Conservation (phyloP, 441 rosid genomes). For the Jatropha multifida region DNA sequence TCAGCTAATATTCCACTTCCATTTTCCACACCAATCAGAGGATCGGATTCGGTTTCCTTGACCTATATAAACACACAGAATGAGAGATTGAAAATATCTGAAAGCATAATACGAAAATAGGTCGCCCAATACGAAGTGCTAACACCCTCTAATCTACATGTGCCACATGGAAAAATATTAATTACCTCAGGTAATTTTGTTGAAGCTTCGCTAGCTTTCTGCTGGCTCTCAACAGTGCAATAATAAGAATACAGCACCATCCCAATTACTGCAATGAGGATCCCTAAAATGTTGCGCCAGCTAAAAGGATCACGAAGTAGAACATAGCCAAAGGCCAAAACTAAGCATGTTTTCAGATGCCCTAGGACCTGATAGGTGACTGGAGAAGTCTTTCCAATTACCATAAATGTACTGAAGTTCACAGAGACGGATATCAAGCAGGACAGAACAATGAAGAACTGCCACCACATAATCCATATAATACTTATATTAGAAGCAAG, state of each 20-base stretch:
- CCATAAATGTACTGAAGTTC: slow-evolving; percentile 97
- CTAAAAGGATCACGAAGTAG: slow-evolving; percentile 86
- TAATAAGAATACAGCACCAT: slow-evolving; percentile 87
- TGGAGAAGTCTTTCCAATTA: slow-evolving; percentile 98
- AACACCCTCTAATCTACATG: neutral
- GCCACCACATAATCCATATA: slow-evolving; percentile 33
- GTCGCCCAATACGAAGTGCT: neutral
- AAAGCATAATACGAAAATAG: neutral
- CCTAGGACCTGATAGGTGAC: slow-evolving; percentile 98
- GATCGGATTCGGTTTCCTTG: slow-evolving; percentile 83
- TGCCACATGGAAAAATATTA: slow-evolving; percentile 7
- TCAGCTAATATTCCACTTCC: slow-evolving; percentile 64
- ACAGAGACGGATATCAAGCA: slow-evolving; percentile 97
- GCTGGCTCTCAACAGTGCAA: slow-evolving; percentile 74
- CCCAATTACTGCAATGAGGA: slow-evolving; percentile 79
- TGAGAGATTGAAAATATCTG: slow-evolving; percentile 7
- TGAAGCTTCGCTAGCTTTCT: slow-evolving; percentile 68
- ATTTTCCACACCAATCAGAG: slow-evolving; percentile 70
- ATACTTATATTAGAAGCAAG: slow-evolving; percentile 21
- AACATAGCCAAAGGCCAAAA: slow-evolving; percentile 93
- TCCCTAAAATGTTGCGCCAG: slow-evolving; percentile 97
- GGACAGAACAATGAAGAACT: slow-evolving; percentile 97
- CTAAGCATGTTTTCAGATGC: slow-evolving; percentile 94
- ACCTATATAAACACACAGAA: slow-evolving; percentile 37
- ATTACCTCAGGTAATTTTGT: slow-evolving; percentile 75